Conservation (phyloP, 1,284 basidiomycete genomes). For the Papiliotrema fonsecae region DNA sequence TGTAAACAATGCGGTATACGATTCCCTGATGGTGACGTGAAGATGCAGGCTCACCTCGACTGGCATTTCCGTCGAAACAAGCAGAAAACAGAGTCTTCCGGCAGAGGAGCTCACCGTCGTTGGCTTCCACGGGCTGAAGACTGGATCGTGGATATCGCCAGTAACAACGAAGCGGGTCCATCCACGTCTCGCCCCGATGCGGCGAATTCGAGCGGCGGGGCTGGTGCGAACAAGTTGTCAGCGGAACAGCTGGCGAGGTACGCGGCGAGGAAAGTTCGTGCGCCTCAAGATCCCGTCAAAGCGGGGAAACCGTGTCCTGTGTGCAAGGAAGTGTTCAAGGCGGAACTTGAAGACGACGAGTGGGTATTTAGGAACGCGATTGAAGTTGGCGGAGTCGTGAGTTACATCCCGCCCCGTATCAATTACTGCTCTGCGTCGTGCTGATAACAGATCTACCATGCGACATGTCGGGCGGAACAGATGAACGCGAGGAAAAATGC, state of each 20-base stretch:
- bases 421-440: too few relatives aligned
- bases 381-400: constrained; percentile 70
- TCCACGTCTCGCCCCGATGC: constrained; percentile 16
- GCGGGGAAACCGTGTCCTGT: constrained; percentile 86
- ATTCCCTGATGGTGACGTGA: constrained; percentile 65
- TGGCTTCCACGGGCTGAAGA: constrained; percentile 54
- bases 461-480: constrained; percentile 78
- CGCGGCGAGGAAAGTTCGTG: constrained; percentile 73
- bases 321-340: constrained; percentile 90
- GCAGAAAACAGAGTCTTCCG: constrained; percentile 71
- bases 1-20: constrained; percentile 93
- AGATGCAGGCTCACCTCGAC: constrained; percentile 85
- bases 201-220: not conserved
- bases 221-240: constrained; percentile 38
- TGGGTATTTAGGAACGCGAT: constrained; percentile 97
- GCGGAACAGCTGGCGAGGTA: constrained; percentile 71
- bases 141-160: constrained; percentile 66
- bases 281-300: constrained; percentile 68
- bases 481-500: constrained; percentile 9
- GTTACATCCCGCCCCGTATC: constrained; percentile 24
- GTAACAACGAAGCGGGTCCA: constrained; percentile 27
- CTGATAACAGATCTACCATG: constrained; percentile 69
- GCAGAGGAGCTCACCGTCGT: constrained; percentile 64
- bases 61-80: constrained; percentile 96
- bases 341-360: constrained; percentile 96